Evolutionary conservation across 192 early-diverging fungal species (phyloP).

Genomic region (Podochytrium sp.): DNA sequence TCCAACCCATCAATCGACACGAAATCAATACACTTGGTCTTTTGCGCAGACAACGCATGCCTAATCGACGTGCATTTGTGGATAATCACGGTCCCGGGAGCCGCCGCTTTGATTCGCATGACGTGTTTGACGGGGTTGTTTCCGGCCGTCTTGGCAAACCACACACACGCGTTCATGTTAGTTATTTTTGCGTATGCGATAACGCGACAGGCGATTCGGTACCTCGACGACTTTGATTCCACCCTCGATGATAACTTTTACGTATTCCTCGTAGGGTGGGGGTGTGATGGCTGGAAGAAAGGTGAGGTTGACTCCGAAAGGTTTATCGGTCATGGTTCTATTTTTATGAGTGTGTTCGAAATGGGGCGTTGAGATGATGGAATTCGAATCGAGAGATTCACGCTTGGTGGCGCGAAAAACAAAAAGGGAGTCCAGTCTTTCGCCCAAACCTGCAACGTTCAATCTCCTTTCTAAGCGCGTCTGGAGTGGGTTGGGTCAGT

Average conservation of each 20-base stretch:
- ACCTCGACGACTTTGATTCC: slow-evolving; percentile 71
- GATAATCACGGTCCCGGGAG: slow-evolving; percentile 51
- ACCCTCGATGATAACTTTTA: slow-evolving; percentile 63
- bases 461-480: slow-evolving; percentile 64
- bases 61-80: slow-evolving; percentile 75
- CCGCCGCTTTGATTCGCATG: slow-evolving; percentile 63
- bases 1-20: slow-evolving; percentile 74
- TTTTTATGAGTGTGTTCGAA: slow-evolving; percentile 32
- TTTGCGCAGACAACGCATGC: slow-evolving; percentile 64
- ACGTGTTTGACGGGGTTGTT: slow-evolving; percentile 72
- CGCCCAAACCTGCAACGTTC: slow-evolving; percentile 8
- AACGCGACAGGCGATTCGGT: not conserved
- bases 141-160: slow-evolving; percentile 68
- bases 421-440: no score
- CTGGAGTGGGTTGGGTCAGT: slow-evolving; percentile 75
- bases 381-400: no score
- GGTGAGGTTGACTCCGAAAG: slow-evolving; percentile 75
- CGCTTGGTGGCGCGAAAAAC: no score
- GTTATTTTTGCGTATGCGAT: no score
- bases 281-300: slow-evolving; percentile 69
- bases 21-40: slow-evolving; percentile 34
- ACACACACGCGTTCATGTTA: no score
- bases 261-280: slow-evolving; percentile 70
- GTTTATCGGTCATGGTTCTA: slow-evolving; percentile 69
- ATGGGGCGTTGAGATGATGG: no score